These are phyloP conservation scores for Kwoniella mangroviensis DNA, from an alignment of 768 basidiomycete species.

Conservation along the genomic window DNA sequence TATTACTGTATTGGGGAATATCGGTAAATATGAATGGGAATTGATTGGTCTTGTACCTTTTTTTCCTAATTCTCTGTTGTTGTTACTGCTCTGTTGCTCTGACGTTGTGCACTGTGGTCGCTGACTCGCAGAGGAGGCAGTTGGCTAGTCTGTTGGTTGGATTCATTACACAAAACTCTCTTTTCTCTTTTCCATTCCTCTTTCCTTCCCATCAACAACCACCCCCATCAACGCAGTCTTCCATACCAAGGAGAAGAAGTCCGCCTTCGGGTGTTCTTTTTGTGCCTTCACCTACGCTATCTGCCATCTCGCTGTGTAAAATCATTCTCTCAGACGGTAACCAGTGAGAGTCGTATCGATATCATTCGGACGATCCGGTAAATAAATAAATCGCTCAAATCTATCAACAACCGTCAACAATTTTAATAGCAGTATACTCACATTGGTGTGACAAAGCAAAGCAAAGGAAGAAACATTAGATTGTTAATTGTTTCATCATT, in stretches of 20 bases:
- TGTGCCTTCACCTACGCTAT: background rate
- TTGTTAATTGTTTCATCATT: background rate
- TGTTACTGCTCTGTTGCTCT: background rate
- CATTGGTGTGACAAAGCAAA: background rate
- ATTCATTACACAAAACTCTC: background rate
- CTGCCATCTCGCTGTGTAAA: background rate
- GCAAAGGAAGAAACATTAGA: background rate
- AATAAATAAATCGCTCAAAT: conserved; percentile 6
- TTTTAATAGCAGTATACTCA: background rate
- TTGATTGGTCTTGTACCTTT: background rate
- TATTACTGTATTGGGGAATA: background rate
- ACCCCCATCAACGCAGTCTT: background rate
- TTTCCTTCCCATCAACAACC: background rate
- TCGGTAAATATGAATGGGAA: background rate
- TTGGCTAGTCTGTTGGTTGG: background rate
- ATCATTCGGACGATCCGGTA: conserved; percentile 3
- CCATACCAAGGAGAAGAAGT: conserved; percentile 2
- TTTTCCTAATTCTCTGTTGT: background rate
- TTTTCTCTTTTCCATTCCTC: background rate
- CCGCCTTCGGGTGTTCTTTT: conserved; percentile 17
- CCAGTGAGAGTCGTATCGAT: background rate
- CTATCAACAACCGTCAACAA: background rate
- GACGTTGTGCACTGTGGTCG: background rate
- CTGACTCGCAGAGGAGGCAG: too few relatives aligned
- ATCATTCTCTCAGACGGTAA: background rate